Percentiles rank a stretch among this genome's conserved stretches.
phyloP scores from a whole-genome alignment of 2,329 filamentous ascomycete genomes.

The Dryadomyces quercivorus region DNA sequence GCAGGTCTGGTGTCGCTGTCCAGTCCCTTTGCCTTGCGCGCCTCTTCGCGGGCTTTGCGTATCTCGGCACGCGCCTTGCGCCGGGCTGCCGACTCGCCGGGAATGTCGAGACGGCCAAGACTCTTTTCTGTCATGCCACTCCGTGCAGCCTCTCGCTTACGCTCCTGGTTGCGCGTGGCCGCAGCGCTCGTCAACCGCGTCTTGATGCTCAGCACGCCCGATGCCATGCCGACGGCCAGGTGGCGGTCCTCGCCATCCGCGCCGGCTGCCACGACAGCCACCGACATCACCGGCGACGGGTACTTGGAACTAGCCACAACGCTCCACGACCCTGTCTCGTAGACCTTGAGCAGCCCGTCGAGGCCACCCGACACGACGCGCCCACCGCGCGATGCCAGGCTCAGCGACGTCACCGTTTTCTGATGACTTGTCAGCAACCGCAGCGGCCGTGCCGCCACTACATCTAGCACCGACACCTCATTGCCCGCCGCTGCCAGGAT shows the following conservation, averaged over 20 bases:
- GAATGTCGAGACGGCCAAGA: conserved; percentile 57
- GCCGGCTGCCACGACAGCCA: conserved; percentile 63
- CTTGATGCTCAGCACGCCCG: conserved; percentile 53
- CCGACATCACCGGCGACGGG: conserved; percentile 74
- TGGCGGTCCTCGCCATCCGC: conserved; percentile 71
- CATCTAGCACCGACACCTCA: conserved; percentile 79
- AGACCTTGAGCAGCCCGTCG: conserved; percentile 94
- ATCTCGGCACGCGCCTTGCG: not conserved
- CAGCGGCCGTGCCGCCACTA: conserved; percentile 80
- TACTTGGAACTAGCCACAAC: conserved; percentile 94
- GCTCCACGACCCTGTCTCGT: conserved; percentile 89
- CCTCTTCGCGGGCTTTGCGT: conserved; percentile 13
- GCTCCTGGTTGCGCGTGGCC: conserved; percentile 8
- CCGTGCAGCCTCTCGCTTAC: conserved; percentile 45
- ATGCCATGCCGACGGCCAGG: conserved; percentile 88
- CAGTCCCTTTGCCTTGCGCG: conserved; percentile 55
- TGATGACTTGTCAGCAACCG: conserved; percentile 88
- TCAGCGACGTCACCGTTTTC: conserved; percentile 87
- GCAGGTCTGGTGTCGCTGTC: conserved; percentile 20
- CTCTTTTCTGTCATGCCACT: not conserved
- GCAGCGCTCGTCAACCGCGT: conserved; percentile 13
- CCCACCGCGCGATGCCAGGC: conserved; percentile 66
- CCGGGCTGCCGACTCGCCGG: not conserved
- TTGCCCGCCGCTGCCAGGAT: conserved; percentile 77
- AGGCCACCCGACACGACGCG: conserved; percentile 79